Evolutionary conservation across 495 filamentous ascomycete species (phyloP).

Genomic region (Endocarpon pusillum): DNA sequence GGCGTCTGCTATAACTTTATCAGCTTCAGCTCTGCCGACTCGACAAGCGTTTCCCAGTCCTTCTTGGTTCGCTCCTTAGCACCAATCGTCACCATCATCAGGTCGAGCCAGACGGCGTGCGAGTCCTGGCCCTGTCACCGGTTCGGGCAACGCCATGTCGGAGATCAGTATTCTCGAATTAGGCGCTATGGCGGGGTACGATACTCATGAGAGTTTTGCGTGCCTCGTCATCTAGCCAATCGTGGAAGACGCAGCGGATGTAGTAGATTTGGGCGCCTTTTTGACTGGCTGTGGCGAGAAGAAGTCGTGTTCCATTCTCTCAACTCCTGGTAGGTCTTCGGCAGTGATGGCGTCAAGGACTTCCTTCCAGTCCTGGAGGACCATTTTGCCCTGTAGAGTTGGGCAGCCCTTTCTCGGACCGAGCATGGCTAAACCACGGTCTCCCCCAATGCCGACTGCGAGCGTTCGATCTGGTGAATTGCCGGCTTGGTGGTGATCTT

Average conservation of each 20-base stretch:
- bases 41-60: conserved; percentile 13
- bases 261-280: conserved; percentile 33
- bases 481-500: not conserved
- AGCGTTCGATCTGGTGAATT: conserved; percentile 1
- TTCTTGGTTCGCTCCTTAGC: conserved; percentile 22
- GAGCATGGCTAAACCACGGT: conserved; percentile 32
- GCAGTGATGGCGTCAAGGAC: not conserved
- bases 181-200: conserved; percentile 20
- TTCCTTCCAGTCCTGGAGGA: conserved; percentile 5
- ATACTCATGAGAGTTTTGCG: conserved; percentile 22
- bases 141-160: conserved; percentile 15
- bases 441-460: conserved; percentile 40
- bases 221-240: conserved; percentile 25
- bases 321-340: not conserved
- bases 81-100: conserved; percentile 20
- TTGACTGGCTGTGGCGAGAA: conserved; percentile 25
- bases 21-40: conserved; percentile 15
- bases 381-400: conserved; percentile 8
- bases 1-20: conserved; percentile 12
- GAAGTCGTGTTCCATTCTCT: conserved; percentile 23
- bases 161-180: conserved; percentile 14
- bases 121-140: conserved; percentile 9
- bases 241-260: conserved; percentile 30
- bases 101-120: conserved; percentile 19
- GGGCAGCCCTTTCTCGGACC: conserved; percentile 27